Percentiles rank a stretch among this genome's conserved stretches.
phyloP scores from a whole-genome alignment of 1,139 yeast species.

The Ogataea hybrid region DNA sequence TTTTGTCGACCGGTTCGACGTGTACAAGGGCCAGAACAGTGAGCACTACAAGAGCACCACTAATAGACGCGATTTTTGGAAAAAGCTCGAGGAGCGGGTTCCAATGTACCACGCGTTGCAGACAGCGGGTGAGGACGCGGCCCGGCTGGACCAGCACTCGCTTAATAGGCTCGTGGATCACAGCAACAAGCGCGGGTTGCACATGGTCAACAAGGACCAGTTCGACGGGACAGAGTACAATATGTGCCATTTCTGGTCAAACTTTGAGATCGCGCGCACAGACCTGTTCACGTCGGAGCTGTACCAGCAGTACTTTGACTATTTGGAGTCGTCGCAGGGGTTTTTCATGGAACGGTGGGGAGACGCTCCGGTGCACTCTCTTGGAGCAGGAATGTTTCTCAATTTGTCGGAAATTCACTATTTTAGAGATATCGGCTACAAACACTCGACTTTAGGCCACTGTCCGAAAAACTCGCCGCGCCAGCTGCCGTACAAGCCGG shows the following conservation, averaged over 20 bases:
- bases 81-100: conserved; percentile 19
- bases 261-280: conserved; percentile 84
- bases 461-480: conserved; percentile 72
- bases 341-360: conserved; percentile 93
- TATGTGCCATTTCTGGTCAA: conserved; percentile 90
- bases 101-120: conserved; percentile 25
- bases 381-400: conserved; percentile 75
- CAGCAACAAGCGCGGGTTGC: conserved; percentile 33
- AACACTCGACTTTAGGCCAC: conserved; percentile 74
- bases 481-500: conserved; percentile 46
- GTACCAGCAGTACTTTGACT: conserved; percentile 64
- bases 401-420: conserved; percentile 73
- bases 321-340: conserved; percentile 70
- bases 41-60: conserved; percentile 29
- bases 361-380: conserved; percentile 88
- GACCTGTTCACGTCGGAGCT: conserved; percentile 64
- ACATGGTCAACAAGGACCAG: conserved; percentile 46
- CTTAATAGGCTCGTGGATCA: conserved; percentile 32
- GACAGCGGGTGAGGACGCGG: conserved; percentile 24
- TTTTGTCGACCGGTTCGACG: conserved; percentile 39
- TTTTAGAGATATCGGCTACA: conserved; percentile 86
- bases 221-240: conserved; percentile 70
- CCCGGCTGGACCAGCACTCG: conserved; percentile 32
- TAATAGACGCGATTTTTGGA: conserved; percentile 20
- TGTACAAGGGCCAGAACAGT: conserved; percentile 29